Evolutionary conservation across 1,139 yeast species (phyloP), one percentile per base, ranked within the genome.

Genomic region (Taphrina wiesneri): DNA sequence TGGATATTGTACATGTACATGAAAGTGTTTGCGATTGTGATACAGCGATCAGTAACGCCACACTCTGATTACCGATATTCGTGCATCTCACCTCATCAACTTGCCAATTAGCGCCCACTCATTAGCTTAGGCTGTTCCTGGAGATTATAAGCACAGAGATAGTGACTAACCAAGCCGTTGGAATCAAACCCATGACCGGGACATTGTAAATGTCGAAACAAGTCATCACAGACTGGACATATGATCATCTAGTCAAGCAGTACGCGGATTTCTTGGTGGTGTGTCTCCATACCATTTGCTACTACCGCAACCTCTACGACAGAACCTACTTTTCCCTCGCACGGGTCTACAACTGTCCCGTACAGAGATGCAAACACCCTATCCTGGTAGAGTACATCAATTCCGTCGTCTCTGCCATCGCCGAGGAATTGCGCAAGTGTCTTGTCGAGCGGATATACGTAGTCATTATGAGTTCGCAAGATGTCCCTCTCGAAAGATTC

Each of bases 361-460:
- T 76, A 30, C 72, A 73, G 53, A 77, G 76, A 63, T 71, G 72
- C 66, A 71, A 78, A 34, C 80, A 79, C 57, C 80, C 80, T 0
- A 75, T 73, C 6, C 77, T 79, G 17, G 68, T 72, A 53, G 72
- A 72, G 17, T 79, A 79, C 78, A 72, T 76, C 21, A 76, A 76
- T 47, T 70, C 71, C 46, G 73, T 77, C 56, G 74, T 74, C 2
- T 68, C 70, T n/a, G 66, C 74, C 2, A 69, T 73, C 39, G 70
- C 74, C 62, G 70, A 70, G 7, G 70, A 71, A 21, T 63, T 78
- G 26, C 67, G 69, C 9, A 66, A 67, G 67, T 76, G 75, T 4
- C 67, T 65, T 19, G 72, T 71, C n/a, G 56, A 59, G 41, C 69
- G 70, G 32, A 56, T 76, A 11, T 70, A 75, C 4, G 65, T 77